Evolutionary conservation across 495 filamentous ascomycete species (phyloP), one percentile per base, ranked within the genome.

Genomic region (Penicillium bovifimosum): DNA sequence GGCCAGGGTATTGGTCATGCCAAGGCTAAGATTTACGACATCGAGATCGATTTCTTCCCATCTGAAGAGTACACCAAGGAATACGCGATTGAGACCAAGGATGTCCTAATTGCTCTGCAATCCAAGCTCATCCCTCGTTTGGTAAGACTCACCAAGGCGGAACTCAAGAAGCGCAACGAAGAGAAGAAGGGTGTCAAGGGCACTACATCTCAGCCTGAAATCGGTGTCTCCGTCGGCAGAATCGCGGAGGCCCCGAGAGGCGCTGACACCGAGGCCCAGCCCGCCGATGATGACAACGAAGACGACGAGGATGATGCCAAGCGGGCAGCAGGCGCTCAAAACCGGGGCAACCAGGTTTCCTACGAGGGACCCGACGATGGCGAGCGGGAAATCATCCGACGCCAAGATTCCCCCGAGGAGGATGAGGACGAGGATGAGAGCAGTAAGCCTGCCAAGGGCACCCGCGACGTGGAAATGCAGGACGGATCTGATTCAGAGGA

Each of bases 331-430:
- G 80, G 85, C 59, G 79, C 75, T 47, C 80, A 83, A 13, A 91
- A 93, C 65, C 80, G 86, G 41, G 69, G 74, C 40, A 87, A 96
- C 69, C 87, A 84, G 31, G 82, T 91, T 7, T 90, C 87, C 10
- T 98, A 97, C 63, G 95, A 87, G 33, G 90, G 80, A 6, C 90
- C 90, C 28, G 92, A 97, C 60, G 92, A 95, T 28, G 95, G 88
- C 6, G 93, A 98, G 64, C 83, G 91, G 56, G 82, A 70, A 16
- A 85, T 92, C 56, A 70, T 86, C 38, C 61, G 56, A n/a, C 61
- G 58, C 11, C 68, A 70, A 76, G 70, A 74, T 64, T 59, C 60
- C 29, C 47, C 53, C 13, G 73, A 75, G 8, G 72, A 62, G 27
- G 76, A 75, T 6, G 67, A 70, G 28, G 72, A 78, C 3, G 76